phyloP scores from a whole-genome alignment of 2,329 filamentous ascomycete genomes.

The Colletotrichum kahawae region DNA sequence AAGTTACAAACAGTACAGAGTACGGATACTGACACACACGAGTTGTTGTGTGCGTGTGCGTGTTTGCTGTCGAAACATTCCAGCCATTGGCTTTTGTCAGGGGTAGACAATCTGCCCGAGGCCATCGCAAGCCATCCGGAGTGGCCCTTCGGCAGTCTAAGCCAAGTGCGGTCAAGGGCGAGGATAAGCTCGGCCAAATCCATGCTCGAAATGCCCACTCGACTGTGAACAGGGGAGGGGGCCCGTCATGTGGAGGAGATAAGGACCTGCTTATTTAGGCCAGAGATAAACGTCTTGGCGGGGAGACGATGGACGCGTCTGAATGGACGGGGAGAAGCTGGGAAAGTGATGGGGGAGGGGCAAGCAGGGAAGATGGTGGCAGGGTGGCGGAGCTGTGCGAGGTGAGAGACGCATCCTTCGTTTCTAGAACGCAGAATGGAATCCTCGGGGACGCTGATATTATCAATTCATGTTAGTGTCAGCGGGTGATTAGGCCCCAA shows the following conservation, averaged over 20 bases:
- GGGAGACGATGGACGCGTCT: background rate
- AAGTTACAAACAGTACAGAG: background rate
- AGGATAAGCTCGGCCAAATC: conserved; percentile 17
- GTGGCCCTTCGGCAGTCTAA: conserved; percentile 11
- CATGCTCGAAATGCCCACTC: background rate
- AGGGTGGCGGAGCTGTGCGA: conserved; percentile 1
- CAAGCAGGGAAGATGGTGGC: conserved; percentile 17
- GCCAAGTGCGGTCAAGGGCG: conserved; percentile 1
- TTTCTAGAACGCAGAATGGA: conserved; percentile 18
- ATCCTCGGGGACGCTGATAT: background rate
- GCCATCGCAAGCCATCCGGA: background rate
- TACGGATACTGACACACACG: too few relatives aligned
- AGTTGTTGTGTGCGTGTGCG: background rate
- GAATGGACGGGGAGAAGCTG: background rate
- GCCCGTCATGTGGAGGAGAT: conserved; percentile 17
- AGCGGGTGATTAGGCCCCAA: background rate
- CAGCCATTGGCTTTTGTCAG: background rate
- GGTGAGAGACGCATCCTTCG: background rate
- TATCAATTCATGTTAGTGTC: conserved; percentile 12
- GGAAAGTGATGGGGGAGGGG: background rate
- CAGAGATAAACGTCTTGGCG: conserved; percentile 23
- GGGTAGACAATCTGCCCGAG: background rate
- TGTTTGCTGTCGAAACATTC: background rate
- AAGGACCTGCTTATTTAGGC: conserved; percentile 20
- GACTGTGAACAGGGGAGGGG: background rate